phyloP scores from a whole-genome alignment of 768 basidiomycete genomes.

The Hortiboletus campestris region DNA sequence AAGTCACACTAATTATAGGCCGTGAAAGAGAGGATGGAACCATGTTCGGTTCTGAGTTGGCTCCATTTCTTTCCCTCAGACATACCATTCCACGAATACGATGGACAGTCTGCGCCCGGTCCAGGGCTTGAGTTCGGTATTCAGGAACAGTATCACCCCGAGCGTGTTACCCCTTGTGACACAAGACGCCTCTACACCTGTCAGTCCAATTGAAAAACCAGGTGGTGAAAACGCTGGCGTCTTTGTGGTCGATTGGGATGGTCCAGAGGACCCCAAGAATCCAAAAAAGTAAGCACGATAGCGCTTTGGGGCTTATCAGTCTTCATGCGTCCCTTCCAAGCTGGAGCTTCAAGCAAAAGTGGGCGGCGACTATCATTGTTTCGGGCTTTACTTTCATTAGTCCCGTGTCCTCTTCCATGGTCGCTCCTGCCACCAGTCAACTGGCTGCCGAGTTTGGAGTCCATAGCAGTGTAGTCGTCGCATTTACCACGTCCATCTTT shows the following conservation, averaged over 20 bases:
- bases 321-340: constrained; percentile 29
- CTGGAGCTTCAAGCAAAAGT: constrained; percentile 58
- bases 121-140: too few relatives aligned
- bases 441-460: constrained; percentile 57
- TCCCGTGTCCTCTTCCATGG: constrained; percentile 71
- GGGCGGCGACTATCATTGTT: constrained; percentile 62
- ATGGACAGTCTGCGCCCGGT: neutral
- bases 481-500: constrained; percentile 60
- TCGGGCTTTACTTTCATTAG: constrained; percentile 68
- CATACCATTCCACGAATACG: neutral
- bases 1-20: too few relatives aligned
- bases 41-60: too few relatives aligned
- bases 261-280: constrained; percentile 56
- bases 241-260: constrained; percentile 58
- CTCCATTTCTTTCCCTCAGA: neutral
- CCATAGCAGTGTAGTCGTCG: constrained; percentile 46
- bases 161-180: neutral
- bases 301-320: neutral
- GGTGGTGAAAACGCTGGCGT: neutral
- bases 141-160: too few relatives aligned
- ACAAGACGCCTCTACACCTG: neutral
- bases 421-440: constrained; percentile 59
- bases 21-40: too few relatives aligned
- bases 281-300: constrained; percentile 50
- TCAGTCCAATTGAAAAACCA: neutral